Evolutionary conservation across 805 yeast genomes (phyloP).

Genomic region (Wickerhamiella cacticola): DNA sequence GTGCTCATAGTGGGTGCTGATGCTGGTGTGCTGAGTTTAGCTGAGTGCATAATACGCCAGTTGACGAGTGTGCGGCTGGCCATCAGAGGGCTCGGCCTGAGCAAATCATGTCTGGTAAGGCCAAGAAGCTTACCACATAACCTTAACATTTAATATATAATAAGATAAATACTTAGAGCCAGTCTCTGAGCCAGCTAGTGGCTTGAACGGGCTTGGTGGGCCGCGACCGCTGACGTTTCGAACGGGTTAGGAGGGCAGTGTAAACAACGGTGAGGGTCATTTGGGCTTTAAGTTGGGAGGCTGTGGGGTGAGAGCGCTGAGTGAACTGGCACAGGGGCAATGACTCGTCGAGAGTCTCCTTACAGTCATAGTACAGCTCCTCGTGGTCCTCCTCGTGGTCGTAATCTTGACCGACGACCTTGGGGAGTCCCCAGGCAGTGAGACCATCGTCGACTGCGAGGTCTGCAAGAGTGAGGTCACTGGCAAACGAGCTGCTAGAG

Average conservation of each 20-base stretch:
- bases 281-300: slow-evolving; percentile 8
- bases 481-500: slow-evolving; percentile 10
- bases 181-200: slow-evolving; percentile 4
- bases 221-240: not conserved
- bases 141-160: not conserved
- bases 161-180: not conserved
- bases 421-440: slow-evolving; percentile 26
- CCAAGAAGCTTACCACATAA: too few species aligned
- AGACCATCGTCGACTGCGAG: slow-evolving; percentile 23
- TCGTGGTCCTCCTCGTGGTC: slow-evolving; percentile 12
- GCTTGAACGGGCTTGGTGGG: not conserved
- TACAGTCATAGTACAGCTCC: slow-evolving; percentile 7
- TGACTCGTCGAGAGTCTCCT: slow-evolving; percentile 2
- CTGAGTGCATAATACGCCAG: too few species aligned
- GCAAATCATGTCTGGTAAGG: too few species aligned
- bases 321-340: not conserved
- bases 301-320: not conserved
- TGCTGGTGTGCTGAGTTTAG: too few species aligned
- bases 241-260: slow-evolving; percentile 11
- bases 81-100: too few species aligned
- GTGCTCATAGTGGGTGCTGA: too few species aligned
- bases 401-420: slow-evolving; percentile 14
- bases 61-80: too few species aligned
- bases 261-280: slow-evolving; percentile 13
- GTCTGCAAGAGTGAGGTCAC: slow-evolving; percentile 14